Conservation (phyloP, 352 stramenopile species). For the Pythium aquatile region DNA sequence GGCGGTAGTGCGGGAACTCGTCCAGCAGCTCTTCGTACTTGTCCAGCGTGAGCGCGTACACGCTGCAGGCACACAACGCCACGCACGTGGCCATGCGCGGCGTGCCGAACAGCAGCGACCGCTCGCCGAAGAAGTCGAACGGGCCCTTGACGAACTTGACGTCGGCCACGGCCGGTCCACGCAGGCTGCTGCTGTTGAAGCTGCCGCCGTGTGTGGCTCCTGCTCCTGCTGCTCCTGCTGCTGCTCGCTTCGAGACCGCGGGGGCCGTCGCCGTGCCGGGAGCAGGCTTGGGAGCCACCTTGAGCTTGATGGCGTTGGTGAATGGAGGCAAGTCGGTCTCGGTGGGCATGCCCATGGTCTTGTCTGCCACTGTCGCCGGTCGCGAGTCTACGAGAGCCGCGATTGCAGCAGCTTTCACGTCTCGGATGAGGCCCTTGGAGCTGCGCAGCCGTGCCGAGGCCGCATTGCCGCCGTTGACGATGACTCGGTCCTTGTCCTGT, state of each 20-base stretch:
- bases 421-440: slow-evolving; percentile 12
- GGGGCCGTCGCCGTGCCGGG: neutral
- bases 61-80: slow-evolving; percentile 64
- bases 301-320: slow-evolving; percentile 9
- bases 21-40: slow-evolving; percentile 67
- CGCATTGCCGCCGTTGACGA: neutral
- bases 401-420: slow-evolving; percentile 13
- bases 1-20: slow-evolving; percentile 62
- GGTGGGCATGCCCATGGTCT: neutral
- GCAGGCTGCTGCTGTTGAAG: neutral
- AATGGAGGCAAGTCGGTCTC: neutral
- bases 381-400: neutral
- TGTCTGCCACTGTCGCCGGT: neutral
- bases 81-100: slow-evolving; percentile 66
- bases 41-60: slow-evolving; percentile 64
- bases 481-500: neutral
- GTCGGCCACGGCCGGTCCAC: slow-evolving; percentile 1
- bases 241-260: neutral
- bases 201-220: neutral
- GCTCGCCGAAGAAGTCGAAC: slow-evolving; percentile 79
- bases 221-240: too few species aligned
- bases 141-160: slow-evolving; percentile 70
- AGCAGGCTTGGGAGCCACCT: slow-evolving; percentile 7
- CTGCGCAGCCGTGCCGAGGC: slow-evolving; percentile 1
- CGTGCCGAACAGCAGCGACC: slow-evolving; percentile 67